Evolutionary conservation across 164 flowering plant species (phyloP).

Genomic region (Piper betle): DNA sequence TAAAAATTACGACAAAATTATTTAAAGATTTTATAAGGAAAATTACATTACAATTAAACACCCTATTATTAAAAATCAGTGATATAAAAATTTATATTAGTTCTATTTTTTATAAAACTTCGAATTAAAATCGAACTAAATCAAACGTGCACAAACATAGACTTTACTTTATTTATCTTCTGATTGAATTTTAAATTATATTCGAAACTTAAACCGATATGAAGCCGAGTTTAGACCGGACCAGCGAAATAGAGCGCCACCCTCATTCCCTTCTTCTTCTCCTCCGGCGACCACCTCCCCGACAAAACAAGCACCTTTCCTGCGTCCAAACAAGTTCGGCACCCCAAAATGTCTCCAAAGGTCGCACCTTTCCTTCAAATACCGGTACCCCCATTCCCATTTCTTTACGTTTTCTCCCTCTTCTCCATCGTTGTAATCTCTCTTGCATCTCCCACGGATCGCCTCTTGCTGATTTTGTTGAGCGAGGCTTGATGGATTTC

Average conservation of each 20-base stretch:
- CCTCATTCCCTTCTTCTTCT: not conserved
- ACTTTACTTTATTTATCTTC: too few species aligned
- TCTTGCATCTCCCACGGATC: not conserved
- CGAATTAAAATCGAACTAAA: too few species aligned
- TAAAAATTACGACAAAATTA: too few species aligned
- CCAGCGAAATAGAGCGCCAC: not conserved
- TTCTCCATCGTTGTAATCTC: not conserved
- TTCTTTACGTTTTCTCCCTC: not conserved
- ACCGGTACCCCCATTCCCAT: not conserved
- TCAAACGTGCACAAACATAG: too few species aligned
- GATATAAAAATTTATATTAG: too few species aligned
- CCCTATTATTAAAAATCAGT: too few species aligned
- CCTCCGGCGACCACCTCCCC: not conserved
- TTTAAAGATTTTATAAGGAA: too few species aligned
- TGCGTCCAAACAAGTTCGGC: not conserved
- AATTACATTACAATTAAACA: too few species aligned
- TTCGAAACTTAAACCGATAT: too few species aligned
- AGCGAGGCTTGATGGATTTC: conserved; percentile 17
- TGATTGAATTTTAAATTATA: too few species aligned
- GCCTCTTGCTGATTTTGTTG: not conserved
- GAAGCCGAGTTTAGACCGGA: too few species aligned
- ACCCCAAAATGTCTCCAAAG: not conserved
- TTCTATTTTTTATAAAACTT: too few species aligned
- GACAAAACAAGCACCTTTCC: not conserved
- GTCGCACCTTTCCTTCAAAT: not conserved